These are phyloP conservation scores for Cladophialophora immunda DNA, from an alignment of 2,329 filamentous ascomycete genomes.

Conservation along the genomic window DNA sequence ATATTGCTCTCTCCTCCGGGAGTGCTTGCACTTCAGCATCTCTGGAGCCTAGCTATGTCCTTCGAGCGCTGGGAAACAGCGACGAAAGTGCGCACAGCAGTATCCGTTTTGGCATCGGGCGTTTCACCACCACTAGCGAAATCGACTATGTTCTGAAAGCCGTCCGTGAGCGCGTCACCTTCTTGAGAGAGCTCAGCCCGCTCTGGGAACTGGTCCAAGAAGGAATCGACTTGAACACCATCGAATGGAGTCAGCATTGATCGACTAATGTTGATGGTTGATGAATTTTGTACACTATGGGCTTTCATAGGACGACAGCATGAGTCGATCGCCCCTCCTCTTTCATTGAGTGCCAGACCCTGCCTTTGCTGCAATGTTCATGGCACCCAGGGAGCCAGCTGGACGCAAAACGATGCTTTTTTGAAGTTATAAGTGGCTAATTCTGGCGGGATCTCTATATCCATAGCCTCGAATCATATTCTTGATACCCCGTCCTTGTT, in stretches of 20 bases:
- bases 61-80: constrained; percentile 91
- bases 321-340: background rate
- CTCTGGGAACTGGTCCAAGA: constrained; percentile 98
- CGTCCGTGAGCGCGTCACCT: constrained; percentile 86
- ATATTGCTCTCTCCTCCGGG: constrained; percentile 95
- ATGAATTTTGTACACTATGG: constrained; percentile 24
- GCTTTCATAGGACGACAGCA: constrained; percentile 13
- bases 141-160: constrained; percentile 98
- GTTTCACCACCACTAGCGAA: constrained; percentile 93
- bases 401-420: background rate
- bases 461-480: constrained; percentile 41
- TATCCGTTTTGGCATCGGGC: constrained; percentile 95
- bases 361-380: background rate
- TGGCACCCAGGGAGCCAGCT: background rate
- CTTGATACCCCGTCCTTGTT: constrained; percentile 39
- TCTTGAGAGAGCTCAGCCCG: constrained; percentile 92
- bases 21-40: constrained; percentile 98
- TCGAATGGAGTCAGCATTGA: constrained; percentile 98
- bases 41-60: constrained; percentile 93
- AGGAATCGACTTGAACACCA: constrained; percentile 92
- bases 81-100: constrained; percentile 98
- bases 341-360: background rate
- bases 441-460: constrained; percentile 33
- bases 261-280: background rate
- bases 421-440: constrained; percentile 27